phyloP scores from a whole-genome alignment of 2,329 filamentous ascomycete genomes.

The Exophiala bonariae region DNA sequence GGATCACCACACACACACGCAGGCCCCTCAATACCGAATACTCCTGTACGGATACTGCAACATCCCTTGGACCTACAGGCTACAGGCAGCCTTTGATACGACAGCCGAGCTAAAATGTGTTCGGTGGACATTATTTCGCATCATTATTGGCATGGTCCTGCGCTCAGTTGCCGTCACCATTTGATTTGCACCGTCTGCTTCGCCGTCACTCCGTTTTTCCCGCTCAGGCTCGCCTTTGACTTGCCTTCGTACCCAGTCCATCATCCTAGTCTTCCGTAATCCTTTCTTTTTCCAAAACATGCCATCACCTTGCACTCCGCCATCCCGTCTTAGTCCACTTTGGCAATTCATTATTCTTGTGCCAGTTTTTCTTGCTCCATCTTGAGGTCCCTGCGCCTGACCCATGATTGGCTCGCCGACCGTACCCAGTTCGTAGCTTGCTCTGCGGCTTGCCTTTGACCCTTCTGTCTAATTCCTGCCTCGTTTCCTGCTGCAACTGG shows the following conservation, averaged over 20 bases:
- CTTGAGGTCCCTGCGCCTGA: slow-evolving; percentile 14
- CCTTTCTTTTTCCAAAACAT: slow-evolving; percentile 27
- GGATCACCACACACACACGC: too few species aligned
- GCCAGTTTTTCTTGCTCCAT: slow-evolving; percentile 24
- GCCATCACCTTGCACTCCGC: slow-evolving; percentile 24
- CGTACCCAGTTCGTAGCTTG: slow-evolving; percentile 23
- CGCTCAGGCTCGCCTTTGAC: slow-evolving; percentile 19
- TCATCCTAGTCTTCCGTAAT: slow-evolving; percentile 26
- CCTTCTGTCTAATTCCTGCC: slow-evolving; percentile 16
- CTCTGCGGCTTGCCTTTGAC: slow-evolving; percentile 24
- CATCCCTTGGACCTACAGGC: too few species aligned
- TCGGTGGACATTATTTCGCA: too few species aligned
- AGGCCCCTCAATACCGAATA: too few species aligned
- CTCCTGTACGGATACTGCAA: too few species aligned
- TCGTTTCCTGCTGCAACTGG: slow-evolving; percentile 18
- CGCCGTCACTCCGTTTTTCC: slow-evolving; percentile 11
- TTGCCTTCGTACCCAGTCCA: slow-evolving; percentile 8
- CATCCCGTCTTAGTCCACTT: slow-evolving; percentile 28
- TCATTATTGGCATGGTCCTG: too few species aligned
- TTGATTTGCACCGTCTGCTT: too few species aligned
- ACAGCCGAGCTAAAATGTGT: slow-evolving; percentile 18
- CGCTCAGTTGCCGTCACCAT: too few species aligned
- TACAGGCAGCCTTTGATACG: too few species aligned
- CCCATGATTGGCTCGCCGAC: slow-evolving; percentile 21
- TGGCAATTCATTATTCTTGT: slow-evolving; percentile 26